These are phyloP conservation scores for Penicillium bialowiezense DNA, from an alignment of 495 filamentous ascomycete species.

Conservation along the genomic window DNA sequence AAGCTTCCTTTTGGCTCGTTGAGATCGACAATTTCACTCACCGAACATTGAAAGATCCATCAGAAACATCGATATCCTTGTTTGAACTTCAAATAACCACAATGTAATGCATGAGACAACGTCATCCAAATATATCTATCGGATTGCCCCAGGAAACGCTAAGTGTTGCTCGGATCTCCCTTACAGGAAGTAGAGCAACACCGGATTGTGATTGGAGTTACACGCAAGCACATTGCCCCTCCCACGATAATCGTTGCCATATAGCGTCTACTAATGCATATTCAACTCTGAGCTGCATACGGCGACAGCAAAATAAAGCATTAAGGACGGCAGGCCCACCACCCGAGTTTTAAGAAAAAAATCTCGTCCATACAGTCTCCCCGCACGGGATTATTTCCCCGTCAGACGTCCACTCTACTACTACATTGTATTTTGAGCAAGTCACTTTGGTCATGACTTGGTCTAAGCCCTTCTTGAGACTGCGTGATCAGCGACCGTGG, in stretches of 20 bases:
- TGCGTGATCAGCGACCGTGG: constrained; percentile 6
- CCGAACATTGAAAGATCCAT: neutral
- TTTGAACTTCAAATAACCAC: neutral
- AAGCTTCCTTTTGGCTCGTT: too few relatives aligned
- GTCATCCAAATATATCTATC: neutral
- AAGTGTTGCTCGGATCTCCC: constrained; percentile 1
- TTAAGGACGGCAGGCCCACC: neutral
- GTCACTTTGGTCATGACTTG: constrained; percentile 2
- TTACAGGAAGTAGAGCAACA: constrained; percentile 2
- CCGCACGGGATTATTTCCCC: neutral
- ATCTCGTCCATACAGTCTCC: too few relatives aligned
- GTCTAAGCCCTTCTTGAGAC: constrained; percentile 8
- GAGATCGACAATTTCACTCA: neutral
- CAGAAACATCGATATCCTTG: neutral
- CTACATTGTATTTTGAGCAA: neutral
- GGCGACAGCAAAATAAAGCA: neutral
- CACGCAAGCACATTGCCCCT: neutral
- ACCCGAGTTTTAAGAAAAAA: neutral
- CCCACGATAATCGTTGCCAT: neutral
- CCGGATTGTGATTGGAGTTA: constrained; percentile 1
- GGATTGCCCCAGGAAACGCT: neutral
- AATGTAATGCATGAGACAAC: neutral
- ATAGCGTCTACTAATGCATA: neutral
- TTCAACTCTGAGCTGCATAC: neutral
- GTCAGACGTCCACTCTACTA: neutral